Base-by-base conservation (phyloP, 2,329 filamentous ascomycete species). In the Raffaelea ambrosiae region DNA sequence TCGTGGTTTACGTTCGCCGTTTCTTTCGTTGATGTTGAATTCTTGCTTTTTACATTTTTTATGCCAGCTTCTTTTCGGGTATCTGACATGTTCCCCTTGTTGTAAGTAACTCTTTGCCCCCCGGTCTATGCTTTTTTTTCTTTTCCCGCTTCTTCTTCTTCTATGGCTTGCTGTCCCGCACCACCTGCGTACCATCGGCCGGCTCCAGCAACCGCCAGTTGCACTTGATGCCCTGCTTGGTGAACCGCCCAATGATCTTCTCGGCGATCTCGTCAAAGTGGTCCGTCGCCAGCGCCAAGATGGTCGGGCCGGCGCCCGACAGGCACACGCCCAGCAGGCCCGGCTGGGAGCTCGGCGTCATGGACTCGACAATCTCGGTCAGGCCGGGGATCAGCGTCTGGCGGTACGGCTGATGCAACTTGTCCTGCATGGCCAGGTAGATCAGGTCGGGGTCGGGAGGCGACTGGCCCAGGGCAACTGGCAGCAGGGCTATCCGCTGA, bases 401-500 rank as follows among this genome's bases (percentile, higher is more conserved):
- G 47, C 93, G 84, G 71, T 98, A 97, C 40, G 89, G 93, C 67
- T 98, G 93, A 70, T 98, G 93, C 52, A 98, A 81, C 68, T 90
- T 95, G 72, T 98, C 93, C 69, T 97, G 93, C 93, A 98, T 98
- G 42, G 90, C 91, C 43, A 94, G 82, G 70, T 94, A 94, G 64
- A 98, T 98, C 66, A 95, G 84, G 58, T 94, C 84, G 20, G 93
- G 84, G 61, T 96, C 86, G 2, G 90, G 91, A 10, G 93, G 91
- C 8, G 86, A 91, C 63, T 88, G 84, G 54, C 90, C 89, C 41
- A 98, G 76, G 1, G 90, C 90, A 11, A 89, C 88, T 29, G 91
- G 90, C 13, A 98, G 77, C 44, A 98, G 77, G 3, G 91, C 90
- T 64, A 95, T 88, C 55, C 93, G 80, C 69, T 97, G 93, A 58